Evolutionary conservation across 306 rosid genomes (phyloP), one percentile per base, ranked within the genome.

Genomic region (Cicer arietinum): DNA sequence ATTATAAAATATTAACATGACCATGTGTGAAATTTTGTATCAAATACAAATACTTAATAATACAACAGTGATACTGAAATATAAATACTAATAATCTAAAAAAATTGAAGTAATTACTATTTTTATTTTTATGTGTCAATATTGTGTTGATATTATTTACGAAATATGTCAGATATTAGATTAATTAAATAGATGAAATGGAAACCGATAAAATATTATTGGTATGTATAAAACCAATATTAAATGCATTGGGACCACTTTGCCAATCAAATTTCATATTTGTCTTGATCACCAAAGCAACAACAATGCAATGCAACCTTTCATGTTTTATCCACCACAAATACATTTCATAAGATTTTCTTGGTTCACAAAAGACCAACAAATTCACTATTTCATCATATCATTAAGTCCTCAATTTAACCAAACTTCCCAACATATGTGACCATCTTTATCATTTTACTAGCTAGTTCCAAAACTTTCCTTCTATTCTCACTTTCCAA

Each of bases 361-460:
- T 47, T 86, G 97, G 89, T 72, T 89, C 75, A 83, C 14, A 84
- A 80, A 77, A n/a, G 9, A 70, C 86, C 92, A 85, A 61, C 88
- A 75, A 40, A 39, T 61, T 68, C 73, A 74, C 35, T 53, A 35
- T 47, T 79, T 53, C 56, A 63, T 43, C 80, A 56, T 16, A 80
- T 60, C 86, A 86, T 65, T 84, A 59, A 44, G 68, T 30, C 53
- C 10, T 51, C 12, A 6, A 58, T 58, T 52, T 62, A 71, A 64
- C 43, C 44, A 67, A 58, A 77, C 75, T 72, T 52, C 73, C 80
- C 25, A 69, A 58, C 81, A 58, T 57, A 63, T 61, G 69, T 86
- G 52, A 71, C 4, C 44, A 54, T 46, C 62, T 59, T 66, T 62
- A 57, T 76, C 58, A 58, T 67, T 71, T 76, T 62, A 42, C 22